These are phyloP conservation scores for Rhizopogon vesiculosus DNA, from an alignment of 768 basidiomycete genomes.

Conservation along the genomic window DNA sequence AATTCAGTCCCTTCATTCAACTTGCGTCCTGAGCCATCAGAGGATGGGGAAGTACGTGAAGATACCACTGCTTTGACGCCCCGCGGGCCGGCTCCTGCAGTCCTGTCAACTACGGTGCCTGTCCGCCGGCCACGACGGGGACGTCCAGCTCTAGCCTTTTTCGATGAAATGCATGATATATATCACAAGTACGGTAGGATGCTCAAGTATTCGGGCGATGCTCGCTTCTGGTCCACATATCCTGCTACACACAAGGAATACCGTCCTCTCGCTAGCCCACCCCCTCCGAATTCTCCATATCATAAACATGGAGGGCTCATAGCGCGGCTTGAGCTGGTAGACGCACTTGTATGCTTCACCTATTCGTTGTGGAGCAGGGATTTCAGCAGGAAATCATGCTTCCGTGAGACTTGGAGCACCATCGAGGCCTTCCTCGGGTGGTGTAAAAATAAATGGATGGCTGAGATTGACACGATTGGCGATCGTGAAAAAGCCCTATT, in stretches of 20 bases:
- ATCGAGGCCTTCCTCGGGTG: slow-evolving; percentile 66
- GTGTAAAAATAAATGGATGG: slow-evolving; percentile 67
- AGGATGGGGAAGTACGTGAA: slow-evolving; percentile 45
- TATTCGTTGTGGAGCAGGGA: slow-evolving; percentile 83
- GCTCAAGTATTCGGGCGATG: slow-evolving; percentile 83
- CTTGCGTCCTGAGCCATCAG: slow-evolving; percentile 36
- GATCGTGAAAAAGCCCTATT: slow-evolving; percentile 57
- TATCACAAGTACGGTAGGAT: slow-evolving; percentile 66
- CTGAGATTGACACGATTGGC: slow-evolving; percentile 33
- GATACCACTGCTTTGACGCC: slow-evolving; percentile 23
- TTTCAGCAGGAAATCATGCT: slow-evolving; percentile 50
- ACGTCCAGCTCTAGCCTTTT: slow-evolving; percentile 40
- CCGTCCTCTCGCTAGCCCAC: slow-evolving; percentile 58
- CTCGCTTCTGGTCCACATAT: slow-evolving; percentile 73
- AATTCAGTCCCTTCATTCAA: slow-evolving; percentile 18
- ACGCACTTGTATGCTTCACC: slow-evolving; percentile 79
- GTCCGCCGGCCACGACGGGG: slow-evolving; percentile 67
- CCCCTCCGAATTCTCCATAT: slow-evolving; percentile 61
- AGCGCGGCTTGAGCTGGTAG: slow-evolving; percentile 73
- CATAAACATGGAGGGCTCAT: slow-evolving; percentile 73
- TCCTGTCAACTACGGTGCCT: slow-evolving; percentile 40
- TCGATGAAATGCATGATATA: slow-evolving; percentile 60
- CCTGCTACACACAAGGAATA: slow-evolving; percentile 61
- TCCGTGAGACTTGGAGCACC: slow-evolving; percentile 60
- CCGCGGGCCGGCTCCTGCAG: slow-evolving; percentile 24